phyloP scores from a whole-genome alignment of 208 protist genomes.

The Blastocrithidia nonstop region DNA sequence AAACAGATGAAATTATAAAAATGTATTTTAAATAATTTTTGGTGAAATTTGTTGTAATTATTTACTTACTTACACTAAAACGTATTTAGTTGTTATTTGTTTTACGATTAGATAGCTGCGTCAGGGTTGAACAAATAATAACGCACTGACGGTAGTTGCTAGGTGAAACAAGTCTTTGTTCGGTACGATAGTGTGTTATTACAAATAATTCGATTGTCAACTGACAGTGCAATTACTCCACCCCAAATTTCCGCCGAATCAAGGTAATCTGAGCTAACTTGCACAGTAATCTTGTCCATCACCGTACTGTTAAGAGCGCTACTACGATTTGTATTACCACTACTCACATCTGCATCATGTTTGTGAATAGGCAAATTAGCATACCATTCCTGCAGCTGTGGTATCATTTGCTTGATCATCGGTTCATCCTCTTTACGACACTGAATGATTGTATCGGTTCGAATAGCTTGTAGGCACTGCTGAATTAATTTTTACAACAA shows the following conservation, averaged over 20 bases:
- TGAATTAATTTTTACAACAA: conserved; percentile 49
- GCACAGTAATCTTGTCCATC: conserved; percentile 22
- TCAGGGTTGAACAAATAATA: conserved; percentile 77
- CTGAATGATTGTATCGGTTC: conserved; percentile 48
- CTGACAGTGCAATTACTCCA: conserved; percentile 51
- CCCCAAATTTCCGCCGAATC: conserved; percentile 54
- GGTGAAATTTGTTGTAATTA: conserved; percentile 3
- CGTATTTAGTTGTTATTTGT: conserved; percentile 1
- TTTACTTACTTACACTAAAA: conserved; percentile 3
- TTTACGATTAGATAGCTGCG: conserved; percentile 12
- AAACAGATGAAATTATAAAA: conserved; percentile 6
- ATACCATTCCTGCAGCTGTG: conserved; percentile 56
- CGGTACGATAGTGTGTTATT: conserved; percentile 81
- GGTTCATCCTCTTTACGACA: conserved; percentile 59
- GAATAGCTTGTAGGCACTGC: conserved; percentile 63
- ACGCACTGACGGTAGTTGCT: conserved; percentile 81
- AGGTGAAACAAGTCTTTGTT: conserved; percentile 66
- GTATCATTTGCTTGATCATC: conserved; percentile 20
- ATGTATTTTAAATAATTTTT: not conserved
- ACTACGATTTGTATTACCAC: too few species aligned
- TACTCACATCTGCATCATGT: too few species aligned
- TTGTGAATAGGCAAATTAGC: too few species aligned
- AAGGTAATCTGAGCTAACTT: conserved; percentile 38
- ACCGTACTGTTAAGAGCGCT: too few species aligned
- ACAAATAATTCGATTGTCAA: conserved; percentile 72